phyloP scores from a whole-genome alignment of 306 rosid genomes.

The Cotoneaster glaucophyllus region DNA sequence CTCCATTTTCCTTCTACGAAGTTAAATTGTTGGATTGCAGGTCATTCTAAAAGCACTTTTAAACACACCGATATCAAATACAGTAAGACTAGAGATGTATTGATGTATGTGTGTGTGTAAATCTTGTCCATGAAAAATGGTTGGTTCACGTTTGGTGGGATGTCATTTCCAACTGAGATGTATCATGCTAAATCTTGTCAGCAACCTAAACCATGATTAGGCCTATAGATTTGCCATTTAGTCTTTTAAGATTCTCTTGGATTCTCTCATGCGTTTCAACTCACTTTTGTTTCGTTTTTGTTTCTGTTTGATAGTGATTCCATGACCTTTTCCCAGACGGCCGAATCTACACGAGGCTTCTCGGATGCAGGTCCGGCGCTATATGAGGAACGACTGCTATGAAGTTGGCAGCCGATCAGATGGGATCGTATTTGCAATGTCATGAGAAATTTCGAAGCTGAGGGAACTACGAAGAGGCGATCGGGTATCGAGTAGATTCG shows the following conservation, averaged over 20 bases:
- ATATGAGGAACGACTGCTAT: not conserved
- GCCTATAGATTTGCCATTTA: not conserved
- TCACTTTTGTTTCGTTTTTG: not conserved
- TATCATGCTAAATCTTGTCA: not conserved
- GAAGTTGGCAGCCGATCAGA: not conserved
- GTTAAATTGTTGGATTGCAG: too few relatives aligned
- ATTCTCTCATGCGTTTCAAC: not conserved
- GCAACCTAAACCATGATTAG: not conserved
- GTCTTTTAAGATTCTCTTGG: not conserved
- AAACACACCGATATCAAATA: too few relatives aligned
- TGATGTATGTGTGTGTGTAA: too few relatives aligned
- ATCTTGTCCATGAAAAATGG: not conserved
- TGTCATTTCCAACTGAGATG: slow-evolving; percentile 1
- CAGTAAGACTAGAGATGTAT: too few relatives aligned
- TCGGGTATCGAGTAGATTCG: not conserved
- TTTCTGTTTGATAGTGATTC: not conserved
- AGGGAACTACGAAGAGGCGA: not conserved
- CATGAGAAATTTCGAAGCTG: not conserved
- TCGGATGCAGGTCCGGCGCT: not conserved
- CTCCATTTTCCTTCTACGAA: too few relatives aligned
- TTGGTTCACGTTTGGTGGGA: not conserved
- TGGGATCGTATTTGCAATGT: not conserved
- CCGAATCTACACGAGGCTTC: not conserved
- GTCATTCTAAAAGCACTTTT: too few relatives aligned
- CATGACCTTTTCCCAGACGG: not conserved